Conservation (phyloP, 345 rosid genomes). For the Aquilaria malaccensis region DNA sequence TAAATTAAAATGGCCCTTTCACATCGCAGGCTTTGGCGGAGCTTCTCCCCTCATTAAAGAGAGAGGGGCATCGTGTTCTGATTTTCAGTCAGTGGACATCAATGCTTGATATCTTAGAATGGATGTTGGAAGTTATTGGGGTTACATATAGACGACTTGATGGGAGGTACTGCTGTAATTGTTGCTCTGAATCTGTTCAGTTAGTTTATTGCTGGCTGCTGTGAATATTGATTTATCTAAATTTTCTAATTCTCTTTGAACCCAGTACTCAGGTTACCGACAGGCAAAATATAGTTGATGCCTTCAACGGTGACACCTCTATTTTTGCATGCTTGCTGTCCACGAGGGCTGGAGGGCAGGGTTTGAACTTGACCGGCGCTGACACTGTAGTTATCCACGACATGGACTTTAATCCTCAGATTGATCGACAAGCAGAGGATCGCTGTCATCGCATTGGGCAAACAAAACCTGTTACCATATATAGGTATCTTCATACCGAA, state of each 20-base stretch:
- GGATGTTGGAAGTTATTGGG: slow-evolving; percentile 89
- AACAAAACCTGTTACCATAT: slow-evolving; percentile 81
- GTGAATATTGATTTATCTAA: background rate
- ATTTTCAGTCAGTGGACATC: slow-evolving; percentile 99
- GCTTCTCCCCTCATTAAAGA: slow-evolving; percentile 68
- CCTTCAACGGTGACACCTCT: slow-evolving; percentile 71
- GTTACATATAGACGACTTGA: slow-evolving; percentile 87
- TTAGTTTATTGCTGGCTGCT: background rate
- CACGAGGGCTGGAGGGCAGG: slow-evolving; percentile 96
- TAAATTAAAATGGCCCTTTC: background rate
- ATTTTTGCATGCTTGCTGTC: slow-evolving; percentile 84
- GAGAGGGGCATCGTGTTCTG: slow-evolving; percentile 71
- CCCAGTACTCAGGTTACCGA: slow-evolving; percentile 84
- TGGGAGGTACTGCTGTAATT: slow-evolving; percentile 50
- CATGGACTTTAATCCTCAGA: slow-evolving; percentile 98
- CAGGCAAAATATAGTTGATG: slow-evolving; percentile 83
- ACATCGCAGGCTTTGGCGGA: slow-evolving; percentile 64
- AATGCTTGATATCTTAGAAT: slow-evolving; percentile 93
- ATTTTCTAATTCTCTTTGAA: background rate
- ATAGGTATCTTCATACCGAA: slow-evolving; percentile 42
- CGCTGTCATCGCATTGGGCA: slow-evolving; percentile 96
- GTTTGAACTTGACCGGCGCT: slow-evolving; percentile 89
- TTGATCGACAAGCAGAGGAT: slow-evolving; percentile 95
- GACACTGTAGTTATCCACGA: slow-evolving; percentile 87
- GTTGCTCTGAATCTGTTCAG: background rate